Base-by-base conservation (phyloP, 345 rosid genomes). In the Durio zibethinus region DNA sequence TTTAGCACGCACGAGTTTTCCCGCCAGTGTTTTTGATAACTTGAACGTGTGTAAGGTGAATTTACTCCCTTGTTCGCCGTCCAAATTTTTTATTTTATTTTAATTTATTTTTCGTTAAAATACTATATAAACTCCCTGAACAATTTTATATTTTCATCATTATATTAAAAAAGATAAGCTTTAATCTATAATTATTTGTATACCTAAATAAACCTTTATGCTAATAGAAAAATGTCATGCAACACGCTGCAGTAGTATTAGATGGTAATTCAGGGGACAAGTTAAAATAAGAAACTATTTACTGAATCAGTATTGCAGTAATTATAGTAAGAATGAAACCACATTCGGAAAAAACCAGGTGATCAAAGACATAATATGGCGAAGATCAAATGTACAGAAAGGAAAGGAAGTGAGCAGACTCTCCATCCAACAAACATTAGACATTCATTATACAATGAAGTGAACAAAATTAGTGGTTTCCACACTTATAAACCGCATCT, bases 381-480 rank as follows among this genome's bases (percentile, higher is more conserved):
- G 59, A 60, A 47, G 53, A 73, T 78, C 77, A 79, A 74, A 87
- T 25, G 25, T 29, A 68, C 56, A 43, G 10, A 67, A 67, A 42
- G 5, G 20, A 25, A 60, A 27, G 25, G 1, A 23, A 43, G 25
- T 12, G 20, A 7, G 21, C 31, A 47, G 20, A 65, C 79, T 62
- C 78, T 73, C 80, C 82, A 79, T 63, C 79, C 77, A 71, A 62
- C 79, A 56, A 15, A 62, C 77, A 62, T 56, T 76, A 38, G 47
- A 74, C n/a, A 33, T 1, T 1, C 76, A 86, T 82, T 83, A 67
- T 85, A 87, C 83, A 77, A 53, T 20, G 76, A 80, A 74, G 54
- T 38, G 42, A 72, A 48, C 52, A 23, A 45, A 45, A 71, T 69
- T 63, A 53, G 23, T 38, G 59, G 63, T 57, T 65, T 79, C 63